Conservation (phyloP, 257 asterid species). For the Solanum arcanum region DNA sequence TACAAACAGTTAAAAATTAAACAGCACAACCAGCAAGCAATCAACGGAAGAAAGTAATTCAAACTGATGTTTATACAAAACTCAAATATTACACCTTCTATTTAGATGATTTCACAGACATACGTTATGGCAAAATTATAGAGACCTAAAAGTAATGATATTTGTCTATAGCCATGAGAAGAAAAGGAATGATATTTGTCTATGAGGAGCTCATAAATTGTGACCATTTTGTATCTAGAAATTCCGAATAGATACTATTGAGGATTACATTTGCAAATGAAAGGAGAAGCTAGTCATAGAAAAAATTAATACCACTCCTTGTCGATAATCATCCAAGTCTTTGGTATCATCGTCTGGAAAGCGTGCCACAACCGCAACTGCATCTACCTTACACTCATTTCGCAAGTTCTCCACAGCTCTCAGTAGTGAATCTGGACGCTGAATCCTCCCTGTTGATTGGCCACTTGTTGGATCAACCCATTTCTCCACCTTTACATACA, state of each 20-base stretch:
- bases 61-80: background rate
- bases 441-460: constrained; percentile 77
- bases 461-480: constrained; percentile 75
- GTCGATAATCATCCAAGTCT: constrained; percentile 55
- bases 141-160: background rate
- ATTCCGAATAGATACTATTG: background rate
- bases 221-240: background rate
- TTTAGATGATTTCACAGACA: background rate
- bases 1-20: background rate
- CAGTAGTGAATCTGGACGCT: constrained; percentile 60
- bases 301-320: constrained; percentile 44
- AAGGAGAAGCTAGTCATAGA: background rate
- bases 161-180: background rate
- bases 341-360: constrained; percentile 78
- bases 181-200: background rate
- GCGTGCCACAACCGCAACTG: constrained; percentile 82
- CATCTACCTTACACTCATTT: constrained; percentile 45
- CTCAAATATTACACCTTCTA: background rate
- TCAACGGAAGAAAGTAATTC: background rate
- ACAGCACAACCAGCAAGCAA: background rate
- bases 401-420: constrained; percentile 62
- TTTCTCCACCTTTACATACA: constrained; percentile 48
- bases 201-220: background rate
- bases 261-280: background rate
- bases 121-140: background rate